Percentiles rank a stretch among this genome's conserved stretches.
Conservation (phyloP, 2,329 filamentous ascomycete species). For the Colletotrichum camelliae region DNA sequence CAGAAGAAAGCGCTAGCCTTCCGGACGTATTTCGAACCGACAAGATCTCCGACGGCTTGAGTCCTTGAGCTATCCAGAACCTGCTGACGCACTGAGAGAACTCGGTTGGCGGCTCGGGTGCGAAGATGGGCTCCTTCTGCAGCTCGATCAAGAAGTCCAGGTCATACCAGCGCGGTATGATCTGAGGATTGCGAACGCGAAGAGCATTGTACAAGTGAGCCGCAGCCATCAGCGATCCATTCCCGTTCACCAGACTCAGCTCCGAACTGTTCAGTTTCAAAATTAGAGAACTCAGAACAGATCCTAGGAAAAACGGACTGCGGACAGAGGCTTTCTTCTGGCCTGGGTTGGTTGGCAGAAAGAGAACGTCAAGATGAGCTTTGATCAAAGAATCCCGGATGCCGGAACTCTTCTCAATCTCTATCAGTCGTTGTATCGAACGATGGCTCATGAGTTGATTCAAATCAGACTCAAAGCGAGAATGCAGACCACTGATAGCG, state of each 20-base stretch:
- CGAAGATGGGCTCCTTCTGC: background rate
- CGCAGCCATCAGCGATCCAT: background rate
- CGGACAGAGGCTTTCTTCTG: background rate
- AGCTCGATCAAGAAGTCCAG: background rate
- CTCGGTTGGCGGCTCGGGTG: background rate
- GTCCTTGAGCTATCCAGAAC: background rate
- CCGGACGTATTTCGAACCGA: background rate
- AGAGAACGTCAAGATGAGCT: background rate
- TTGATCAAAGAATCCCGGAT: background rate
- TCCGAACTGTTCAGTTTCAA: background rate
- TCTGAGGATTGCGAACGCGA: background rate
- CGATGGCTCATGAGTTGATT: background rate
- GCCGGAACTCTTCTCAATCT: background rate
- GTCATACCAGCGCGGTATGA: background rate
- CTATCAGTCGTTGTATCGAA: background rate
- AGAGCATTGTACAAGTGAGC: background rate
- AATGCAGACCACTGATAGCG: background rate
- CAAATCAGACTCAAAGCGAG: background rate
- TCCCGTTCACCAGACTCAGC: background rate
- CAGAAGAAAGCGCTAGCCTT: background rate
- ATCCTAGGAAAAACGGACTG: background rate
- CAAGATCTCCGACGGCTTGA: background rate
- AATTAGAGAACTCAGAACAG: background rate
- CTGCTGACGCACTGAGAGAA: background rate
- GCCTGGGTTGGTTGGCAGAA: background rate